Base-by-base conservation (phyloP, 2,329 filamentous ascomycete genomes). In the Macrophomina phaseolina region DNA sequence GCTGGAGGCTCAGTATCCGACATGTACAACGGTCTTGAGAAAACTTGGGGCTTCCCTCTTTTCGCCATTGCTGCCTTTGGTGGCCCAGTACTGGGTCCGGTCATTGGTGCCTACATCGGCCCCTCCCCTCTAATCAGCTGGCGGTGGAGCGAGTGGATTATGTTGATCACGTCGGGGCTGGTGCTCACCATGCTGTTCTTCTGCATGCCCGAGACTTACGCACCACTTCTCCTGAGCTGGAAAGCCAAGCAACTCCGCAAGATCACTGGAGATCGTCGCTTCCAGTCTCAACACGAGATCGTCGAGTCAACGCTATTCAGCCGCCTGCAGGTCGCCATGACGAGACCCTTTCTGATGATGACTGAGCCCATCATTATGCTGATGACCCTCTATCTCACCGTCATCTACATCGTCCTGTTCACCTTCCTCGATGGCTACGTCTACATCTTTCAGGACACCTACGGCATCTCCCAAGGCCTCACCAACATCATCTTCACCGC, bases 371-470 rank as follows among this genome's bases (percentile, higher is more conserved):
- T 85, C 68, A 79, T 86, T 49, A 75, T 85, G 6, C 74, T 82
- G 5, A 77, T 86, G 67, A 80, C 81, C 0, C 58, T 86, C 0
- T 87, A 87, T 67, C 78, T 87, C 40, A 80, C 82, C 0, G 78
- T 86, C 0, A 71, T 85, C 1, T 87, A 87, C 68, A 83, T 85
- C 23, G 78, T 86, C 0, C 74, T 87, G 0, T 87, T 87, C 71
- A 83, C 83, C 0, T 83, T 86, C 62, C 78, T 87, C 4, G 80
- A 83, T 2, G 84, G 85, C 1, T 86, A 83, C 72, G 78, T 81
- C 0, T 81, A 79, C 55, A 82, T 87, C 55, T 87, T 87, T 75
- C 74, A 76, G 38, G 76, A 83, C 3, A 84, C 81, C 0, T 83
- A 87, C 70, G 73, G 76, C 4, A 79, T 84, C 16, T 81, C 79